These are phyloP conservation scores for Gracilaria domingensis DNA, from an alignment of 23 red algal genomes.

Conservation along the genomic window DNA sequence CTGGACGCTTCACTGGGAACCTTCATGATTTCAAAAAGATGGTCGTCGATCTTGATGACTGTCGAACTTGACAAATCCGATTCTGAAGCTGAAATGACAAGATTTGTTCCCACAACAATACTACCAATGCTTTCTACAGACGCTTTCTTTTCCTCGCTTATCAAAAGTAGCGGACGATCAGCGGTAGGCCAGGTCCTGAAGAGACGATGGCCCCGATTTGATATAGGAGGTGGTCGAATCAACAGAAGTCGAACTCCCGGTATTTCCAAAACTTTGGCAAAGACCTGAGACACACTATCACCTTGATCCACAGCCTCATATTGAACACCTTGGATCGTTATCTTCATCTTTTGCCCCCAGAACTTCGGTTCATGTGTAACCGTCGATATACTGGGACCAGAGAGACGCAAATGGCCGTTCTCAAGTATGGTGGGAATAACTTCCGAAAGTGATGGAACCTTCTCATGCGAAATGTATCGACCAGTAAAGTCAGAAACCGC, in stretches of 20 bases:
- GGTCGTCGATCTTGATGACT: conserved; percentile 8
- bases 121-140: not conserved
- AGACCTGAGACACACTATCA: conserved; percentile 34
- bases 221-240: conserved; percentile 16
- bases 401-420: conserved; percentile 18
- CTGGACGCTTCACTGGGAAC: not conserved
- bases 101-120: conserved; percentile 8
- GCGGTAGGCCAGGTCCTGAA: conserved; percentile 40
- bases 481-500: conserved; percentile 31
- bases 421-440: conserved; percentile 6
- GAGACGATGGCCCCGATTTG: not conserved
- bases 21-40: conserved; percentile 13
- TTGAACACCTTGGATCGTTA: conserved; percentile 18
- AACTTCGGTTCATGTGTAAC: not conserved
- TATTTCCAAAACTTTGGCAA: conserved; percentile 36
- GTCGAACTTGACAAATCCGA: not conserved
- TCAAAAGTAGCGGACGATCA: conserved; percentile 27
- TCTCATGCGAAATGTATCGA: conserved; percentile 37
- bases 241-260: conserved; percentile 38
- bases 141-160: not conserved
- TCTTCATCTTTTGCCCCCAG: conserved; percentile 18
- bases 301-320: conserved; percentile 63
- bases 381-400: not conserved
- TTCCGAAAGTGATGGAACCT: conserved; percentile 5
- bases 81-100: conserved; percentile 25